Evolutionary conservation across 2,329 filamentous ascomycete species (phyloP).

Genomic region (Plenodomus lindquistii): DNA sequence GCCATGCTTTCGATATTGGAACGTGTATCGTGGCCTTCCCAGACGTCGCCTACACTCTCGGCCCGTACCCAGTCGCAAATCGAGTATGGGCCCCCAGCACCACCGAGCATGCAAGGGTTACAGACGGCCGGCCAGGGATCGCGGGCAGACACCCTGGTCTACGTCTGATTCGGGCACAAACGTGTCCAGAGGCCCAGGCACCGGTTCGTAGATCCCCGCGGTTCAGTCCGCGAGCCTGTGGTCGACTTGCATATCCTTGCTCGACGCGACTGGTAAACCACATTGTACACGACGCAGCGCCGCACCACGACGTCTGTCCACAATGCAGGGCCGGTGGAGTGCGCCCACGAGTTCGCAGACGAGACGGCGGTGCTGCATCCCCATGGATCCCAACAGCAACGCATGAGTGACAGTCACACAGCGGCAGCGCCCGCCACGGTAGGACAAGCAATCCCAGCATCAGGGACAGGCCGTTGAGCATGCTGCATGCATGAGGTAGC

Average conservation of each 20-base stretch:
- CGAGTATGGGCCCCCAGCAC: conserved; percentile 28
- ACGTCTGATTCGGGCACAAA: conserved; percentile 41
- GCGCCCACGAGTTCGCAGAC: conserved; percentile 2
- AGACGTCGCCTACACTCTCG: conserved; percentile 16
- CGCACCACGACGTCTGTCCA: conserved; percentile 1
- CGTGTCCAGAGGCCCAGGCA: conserved; percentile 40
- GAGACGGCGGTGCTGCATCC: conserved; percentile 5
- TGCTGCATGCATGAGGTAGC: conserved; percentile 18
- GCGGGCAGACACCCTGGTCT: conserved; percentile 23
- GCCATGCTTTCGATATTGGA: conserved; percentile 8
- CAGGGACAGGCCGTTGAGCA: conserved; percentile 26
- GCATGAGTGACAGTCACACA: conserved; percentile 17
- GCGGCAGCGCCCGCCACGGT: conserved; percentile 24
- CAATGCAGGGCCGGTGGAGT: conserved; percentile 12
- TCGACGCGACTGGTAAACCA: conserved; percentile 4
- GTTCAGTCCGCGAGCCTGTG: conserved; percentile 31
- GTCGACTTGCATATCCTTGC: conserved; percentile 5
- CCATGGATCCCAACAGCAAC: conserved; percentile 4
- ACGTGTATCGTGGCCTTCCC: not conserved
- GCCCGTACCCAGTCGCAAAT: conserved; percentile 44
- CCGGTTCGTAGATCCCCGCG: conserved; percentile 46
- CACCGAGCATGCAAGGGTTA: conserved; percentile 22
- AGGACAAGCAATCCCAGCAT: conserved; percentile 16
- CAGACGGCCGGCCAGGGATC: conserved; percentile 15
- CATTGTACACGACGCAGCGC: conserved; percentile 1